Evolutionary conservation across 1,139 yeast genomes (phyloP).

Genomic region (Yamadazyma dendronema): DNA sequence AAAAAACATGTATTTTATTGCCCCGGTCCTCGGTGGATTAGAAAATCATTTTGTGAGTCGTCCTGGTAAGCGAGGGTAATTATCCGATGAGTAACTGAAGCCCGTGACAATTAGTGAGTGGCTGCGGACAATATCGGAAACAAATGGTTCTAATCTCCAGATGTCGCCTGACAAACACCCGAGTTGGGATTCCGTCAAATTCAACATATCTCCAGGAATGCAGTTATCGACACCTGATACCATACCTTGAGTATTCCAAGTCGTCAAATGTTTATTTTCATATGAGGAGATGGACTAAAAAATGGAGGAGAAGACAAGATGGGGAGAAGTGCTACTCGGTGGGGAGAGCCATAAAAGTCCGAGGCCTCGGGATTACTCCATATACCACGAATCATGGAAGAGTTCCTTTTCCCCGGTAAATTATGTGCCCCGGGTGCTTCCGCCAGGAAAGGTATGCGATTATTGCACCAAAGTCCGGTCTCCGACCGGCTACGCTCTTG

Average conservation of each 20-base stretch:
- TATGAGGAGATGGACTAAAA: too few relatives aligned
- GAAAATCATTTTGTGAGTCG: not conserved
- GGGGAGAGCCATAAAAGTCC: constrained; percentile 2
- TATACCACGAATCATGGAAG: not conserved
- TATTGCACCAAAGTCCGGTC: constrained; percentile 6
- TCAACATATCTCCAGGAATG: too few relatives aligned
- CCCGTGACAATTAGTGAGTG: constrained; percentile 1
- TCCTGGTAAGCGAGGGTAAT: constrained; percentile 2
- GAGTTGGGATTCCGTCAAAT: not conserved
- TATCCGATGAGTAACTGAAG: constrained; percentile 4
- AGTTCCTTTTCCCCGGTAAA: constrained; percentile 8
- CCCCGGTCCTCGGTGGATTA: not conserved
- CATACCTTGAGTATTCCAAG: not conserved
- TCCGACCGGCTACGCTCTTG: constrained; percentile 7
- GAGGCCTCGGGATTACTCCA: constrained; percentile 1
- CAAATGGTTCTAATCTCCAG: constrained; percentile 1
- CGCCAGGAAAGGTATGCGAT: not conserved
- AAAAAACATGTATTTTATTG: too few relatives aligned
- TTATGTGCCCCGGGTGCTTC: constrained; percentile 1
- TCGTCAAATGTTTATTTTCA: not conserved
- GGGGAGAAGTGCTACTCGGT: constrained; percentile 1
- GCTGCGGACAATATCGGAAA: constrained; percentile 4
- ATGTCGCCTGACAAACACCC: not conserved
- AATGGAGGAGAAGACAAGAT: not conserved
- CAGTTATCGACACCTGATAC: not conserved